Percentiles rank a stretch among this genome's conserved stretches.
Evolutionary conservation across 768 basidiomycete species (phyloP).

Genomic region (Amanita pseudoporphyria): DNA sequence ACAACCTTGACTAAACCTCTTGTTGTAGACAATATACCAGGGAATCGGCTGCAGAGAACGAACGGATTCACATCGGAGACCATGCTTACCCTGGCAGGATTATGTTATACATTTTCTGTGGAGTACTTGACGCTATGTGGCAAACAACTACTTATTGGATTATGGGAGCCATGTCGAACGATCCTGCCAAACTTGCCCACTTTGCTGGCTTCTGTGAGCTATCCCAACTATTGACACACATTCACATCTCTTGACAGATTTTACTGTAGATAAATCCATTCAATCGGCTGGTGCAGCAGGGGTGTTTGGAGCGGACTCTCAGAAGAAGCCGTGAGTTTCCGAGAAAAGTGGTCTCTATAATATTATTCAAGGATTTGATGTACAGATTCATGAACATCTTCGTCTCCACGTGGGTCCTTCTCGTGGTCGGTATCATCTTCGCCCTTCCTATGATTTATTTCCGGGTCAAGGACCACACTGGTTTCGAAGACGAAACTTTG

Average conservation of each 20-base stretch:
- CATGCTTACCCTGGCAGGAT: slow-evolving; percentile 42
- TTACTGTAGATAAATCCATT: slow-evolving; percentile 50
- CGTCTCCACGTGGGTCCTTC: slow-evolving; percentile 64
- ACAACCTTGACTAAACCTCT: not conserved
- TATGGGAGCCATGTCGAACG: slow-evolving; percentile 81
- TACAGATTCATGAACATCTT: slow-evolving; percentile 60
- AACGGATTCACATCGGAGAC: slow-evolving; percentile 48
- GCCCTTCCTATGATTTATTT: slow-evolving; percentile 69
- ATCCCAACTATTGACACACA: not conserved
- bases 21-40: slow-evolving; percentile 47
- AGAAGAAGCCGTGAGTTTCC: slow-evolving; percentile 44
- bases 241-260: not conserved
- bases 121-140: slow-evolving; percentile 77
- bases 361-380: not conserved
- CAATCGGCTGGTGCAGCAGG: slow-evolving; percentile 73
- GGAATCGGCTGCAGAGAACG: slow-evolving; percentile 27
- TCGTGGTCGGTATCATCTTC: slow-evolving; percentile 52
- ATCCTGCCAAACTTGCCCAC: slow-evolving; percentile 69
- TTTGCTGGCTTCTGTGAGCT: slow-evolving; percentile 74
- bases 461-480: slow-evolving; percentile 54
- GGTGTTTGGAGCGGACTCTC: slow-evolving; percentile 62
- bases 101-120: slow-evolving; percentile 62
- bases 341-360: not conserved
- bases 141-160: slow-evolving; percentile 78
- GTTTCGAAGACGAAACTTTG: slow-evolving; percentile 42